Evolutionary conservation across 2,329 filamentous ascomycete genomes (phyloP).

Genomic region (Trichophyton simii): DNA sequence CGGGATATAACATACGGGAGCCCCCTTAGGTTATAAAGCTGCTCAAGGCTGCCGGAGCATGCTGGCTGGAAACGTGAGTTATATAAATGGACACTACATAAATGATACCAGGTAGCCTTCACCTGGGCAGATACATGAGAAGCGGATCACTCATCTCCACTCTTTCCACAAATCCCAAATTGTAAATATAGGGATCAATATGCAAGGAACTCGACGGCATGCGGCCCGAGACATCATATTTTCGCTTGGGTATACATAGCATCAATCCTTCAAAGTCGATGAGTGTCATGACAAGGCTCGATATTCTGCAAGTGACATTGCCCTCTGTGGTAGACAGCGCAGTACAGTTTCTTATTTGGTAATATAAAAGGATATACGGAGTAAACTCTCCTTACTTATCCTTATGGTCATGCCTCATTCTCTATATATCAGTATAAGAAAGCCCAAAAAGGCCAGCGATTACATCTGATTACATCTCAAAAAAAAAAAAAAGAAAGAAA

Average conservation of each 20-base stretch:
- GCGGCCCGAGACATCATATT: background rate
- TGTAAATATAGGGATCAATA: background rate
- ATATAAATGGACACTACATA: background rate
- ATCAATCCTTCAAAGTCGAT: background rate
- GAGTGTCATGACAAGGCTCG: background rate
- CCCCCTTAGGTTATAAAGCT: background rate
- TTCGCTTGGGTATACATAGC: background rate
- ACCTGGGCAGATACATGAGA: background rate
- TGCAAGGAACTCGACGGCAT: background rate
- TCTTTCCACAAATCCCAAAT: background rate
- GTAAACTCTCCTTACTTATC: background rate
- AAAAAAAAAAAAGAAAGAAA: background rate
- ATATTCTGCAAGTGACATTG: background rate
- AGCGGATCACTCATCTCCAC: background rate
- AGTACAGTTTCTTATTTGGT: background rate
- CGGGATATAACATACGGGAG: background rate
- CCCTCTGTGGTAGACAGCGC: background rate
- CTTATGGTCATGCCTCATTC: background rate
- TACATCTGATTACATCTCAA: too few species aligned
- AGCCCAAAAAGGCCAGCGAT: background rate
- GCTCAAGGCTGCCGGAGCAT: background rate
- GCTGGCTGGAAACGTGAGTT: background rate
- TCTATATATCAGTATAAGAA: background rate
- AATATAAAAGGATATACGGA: background rate
- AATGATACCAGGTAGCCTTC: background rate